Evolutionary conservation across 2,329 filamentous ascomycete genomes (phyloP).

Genomic region (Aspergillus sp.): DNA sequence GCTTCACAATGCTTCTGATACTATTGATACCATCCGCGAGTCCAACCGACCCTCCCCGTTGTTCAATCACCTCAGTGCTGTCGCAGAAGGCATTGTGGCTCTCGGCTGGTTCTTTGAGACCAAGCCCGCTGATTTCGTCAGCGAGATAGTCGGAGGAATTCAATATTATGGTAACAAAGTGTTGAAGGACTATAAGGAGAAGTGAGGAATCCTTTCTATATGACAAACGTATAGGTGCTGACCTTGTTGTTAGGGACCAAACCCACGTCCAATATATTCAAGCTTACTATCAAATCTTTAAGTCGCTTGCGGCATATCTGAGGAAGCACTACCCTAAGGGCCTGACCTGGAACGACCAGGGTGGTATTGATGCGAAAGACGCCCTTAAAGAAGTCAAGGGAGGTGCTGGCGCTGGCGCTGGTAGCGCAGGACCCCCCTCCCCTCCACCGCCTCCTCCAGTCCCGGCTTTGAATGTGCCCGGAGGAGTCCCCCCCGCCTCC

Average conservation of each 20-base stretch:
- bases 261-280: slow-evolving; percentile 85
- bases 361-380: slow-evolving; percentile 67
- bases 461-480: slow-evolving; percentile 44
- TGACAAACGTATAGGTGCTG: slow-evolving; percentile 5
- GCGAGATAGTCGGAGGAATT: slow-evolving; percentile 74
- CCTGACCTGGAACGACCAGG: slow-evolving; percentile 79
- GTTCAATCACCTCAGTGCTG: slow-evolving; percentile 78
- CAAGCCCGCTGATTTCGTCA: slow-evolving; percentile 80
- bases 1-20: slow-evolving; percentile 75
- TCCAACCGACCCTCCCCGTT: slow-evolving; percentile 69
- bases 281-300: slow-evolving; percentile 87
- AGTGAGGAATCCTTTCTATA: slow-evolving; percentile 42
- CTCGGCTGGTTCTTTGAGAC: slow-evolving; percentile 85
- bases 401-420: slow-evolving; percentile 29
- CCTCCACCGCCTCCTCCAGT: slow-evolving; percentile 48
- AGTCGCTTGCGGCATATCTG: slow-evolving; percentile 74
- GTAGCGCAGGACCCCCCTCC: slow-evolving; percentile 40
- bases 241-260: slow-evolving; percentile 55
- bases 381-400: slow-evolving; percentile 56
- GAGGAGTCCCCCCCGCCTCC: slow-evolving; percentile 59
- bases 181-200: slow-evolving; percentile 83
- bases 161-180: slow-evolving; percentile 96
- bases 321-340: slow-evolving; percentile 77
- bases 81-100: slow-evolving; percentile 84
- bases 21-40: slow-evolving; percentile 76